A percentile compares a stretch with the other conserved stretches of the same genome.
Conservation (phyloP, 306 rosid species). For the Citrullus mucosospermus region DNA sequence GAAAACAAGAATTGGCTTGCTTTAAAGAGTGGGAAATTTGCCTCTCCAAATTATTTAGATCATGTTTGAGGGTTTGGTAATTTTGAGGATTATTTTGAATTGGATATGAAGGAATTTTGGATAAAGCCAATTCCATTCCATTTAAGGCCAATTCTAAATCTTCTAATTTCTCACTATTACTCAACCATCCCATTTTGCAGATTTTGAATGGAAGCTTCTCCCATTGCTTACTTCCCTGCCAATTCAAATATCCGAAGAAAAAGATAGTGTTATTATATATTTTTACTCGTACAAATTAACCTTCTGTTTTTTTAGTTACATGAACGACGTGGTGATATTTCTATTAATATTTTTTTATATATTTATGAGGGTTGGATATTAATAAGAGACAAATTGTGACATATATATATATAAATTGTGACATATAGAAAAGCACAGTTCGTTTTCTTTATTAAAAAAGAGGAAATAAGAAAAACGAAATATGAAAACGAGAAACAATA, state of each 20-base stretch:
- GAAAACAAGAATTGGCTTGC: conserved; percentile 3
- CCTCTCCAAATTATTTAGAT: conserved; percentile 26
- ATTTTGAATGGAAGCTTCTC: conserved; percentile 30
- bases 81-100: conserved; percentile 5
- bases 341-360: no score
- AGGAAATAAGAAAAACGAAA: no score
- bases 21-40: conserved; percentile 17
- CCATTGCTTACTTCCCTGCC: conserved; percentile 54
- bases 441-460: no score
- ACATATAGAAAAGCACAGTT: no score
- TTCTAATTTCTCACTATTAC: conserved; percentile 19
- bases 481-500: no score
- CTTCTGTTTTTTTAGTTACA: no score
- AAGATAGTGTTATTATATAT: background rate
- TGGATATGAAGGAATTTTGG: conserved; percentile 28
- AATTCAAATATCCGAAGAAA: background rate
- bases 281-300: no score
- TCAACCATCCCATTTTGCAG: conserved; percentile 3
- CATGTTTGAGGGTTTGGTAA: conserved; percentile 11
- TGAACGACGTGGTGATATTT: no score
- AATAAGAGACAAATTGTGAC: no score
- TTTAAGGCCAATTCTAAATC: conserved; percentile 25
- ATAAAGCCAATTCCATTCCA: conserved; percentile 57
- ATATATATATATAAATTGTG: no score
- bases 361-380: no score